These are phyloP conservation scores for Fusarium chlamydosporum DNA, from an alignment of 2,329 filamentous ascomycete genomes.

Conservation along the genomic window DNA sequence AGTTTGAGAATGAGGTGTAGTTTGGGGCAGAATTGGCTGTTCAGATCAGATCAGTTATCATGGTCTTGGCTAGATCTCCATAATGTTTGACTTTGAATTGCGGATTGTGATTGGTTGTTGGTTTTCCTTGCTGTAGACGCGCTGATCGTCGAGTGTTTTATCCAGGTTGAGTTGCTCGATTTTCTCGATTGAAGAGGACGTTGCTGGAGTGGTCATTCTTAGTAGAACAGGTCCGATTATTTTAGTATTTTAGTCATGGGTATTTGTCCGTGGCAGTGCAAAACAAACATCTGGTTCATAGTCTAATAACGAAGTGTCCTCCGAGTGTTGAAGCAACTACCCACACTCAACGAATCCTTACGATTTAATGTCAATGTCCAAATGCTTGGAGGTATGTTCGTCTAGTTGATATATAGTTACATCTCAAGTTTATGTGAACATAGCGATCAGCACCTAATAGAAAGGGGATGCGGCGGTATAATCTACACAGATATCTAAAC, in stretches of 20 bases:
- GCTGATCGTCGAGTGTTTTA: neutral
- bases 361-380: too few relatives aligned
- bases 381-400: neutral
- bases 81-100: conserved; percentile 1
- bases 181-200: neutral
- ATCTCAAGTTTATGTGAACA: neutral
- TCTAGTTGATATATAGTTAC: neutral
- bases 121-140: neutral
- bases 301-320: neutral
- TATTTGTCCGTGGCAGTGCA: neutral
- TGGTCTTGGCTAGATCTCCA: conserved; percentile 4
- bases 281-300: neutral
- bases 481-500: neutral
- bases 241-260: neutral
- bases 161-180: neutral
- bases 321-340: neutral
- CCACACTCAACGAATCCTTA: neutral
- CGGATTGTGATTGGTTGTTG: conserved; percentile 13
- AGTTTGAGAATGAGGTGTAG: neutral
- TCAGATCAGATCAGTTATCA: conserved; percentile 3
- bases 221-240: neutral
- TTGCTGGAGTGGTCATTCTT: neutral
- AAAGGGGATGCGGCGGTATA: neutral
- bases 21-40: conserved; percentile 16
- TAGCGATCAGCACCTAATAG: too few relatives aligned